Evolutionary conservation across 2,329 filamentous ascomycete genomes (phyloP), one percentile per base, ranked within the genome.

Genomic region (Aurifilum marmelostoma): DNA sequence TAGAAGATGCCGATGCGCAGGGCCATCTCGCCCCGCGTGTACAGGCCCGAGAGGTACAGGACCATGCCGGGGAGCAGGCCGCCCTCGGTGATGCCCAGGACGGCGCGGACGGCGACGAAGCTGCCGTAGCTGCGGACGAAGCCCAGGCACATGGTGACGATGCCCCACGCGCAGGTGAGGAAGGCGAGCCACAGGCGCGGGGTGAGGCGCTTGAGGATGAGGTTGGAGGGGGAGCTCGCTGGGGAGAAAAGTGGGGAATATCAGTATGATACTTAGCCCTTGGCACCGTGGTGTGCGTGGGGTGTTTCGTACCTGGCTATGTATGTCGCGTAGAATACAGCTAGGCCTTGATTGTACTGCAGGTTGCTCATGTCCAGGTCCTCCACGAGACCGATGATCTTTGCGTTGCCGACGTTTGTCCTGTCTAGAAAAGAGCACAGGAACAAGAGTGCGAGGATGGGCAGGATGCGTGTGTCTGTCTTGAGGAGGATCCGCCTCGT

Each of bases 391-490:
- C 87, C 86, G 65, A 90, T 83, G 11, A 92, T 87, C 71, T 88
- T 88, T 32, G 89, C 90, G 74, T 92, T 92, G 50, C 90, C 90
- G 50, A 92, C 88, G 75, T 92, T 92, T n/a, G 89, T 91, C 56
- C 91, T 84, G 77, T 92, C 90, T 63, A 86, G 81, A 70, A 85
- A 85, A 1, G 88, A 91, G 78, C 87, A 91, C 12, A 91, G 81
- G 73, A 91, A 91, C 1, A 92, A 79, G 0, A 91, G 74, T 0
- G 88, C 84, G n/a, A 92, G 82, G 8, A 89, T 78, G 0, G 89
- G 89, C 8, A 91, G 79, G 34, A 91, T 85, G 63, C 87, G 90
- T 5, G 74, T 74, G 66, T 78, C 76, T 8, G 75, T 73, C 68
- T 78, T 77, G 66, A 76, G 71, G 1, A 78, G 72, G 21, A 78